A percentile compares a stretch with the other conserved stretches of the same genome.
phyloP scores from a whole-genome alignment of 225 moss, liverwort and hornwort species.

The Rhytidiadelphus loreus region DNA sequence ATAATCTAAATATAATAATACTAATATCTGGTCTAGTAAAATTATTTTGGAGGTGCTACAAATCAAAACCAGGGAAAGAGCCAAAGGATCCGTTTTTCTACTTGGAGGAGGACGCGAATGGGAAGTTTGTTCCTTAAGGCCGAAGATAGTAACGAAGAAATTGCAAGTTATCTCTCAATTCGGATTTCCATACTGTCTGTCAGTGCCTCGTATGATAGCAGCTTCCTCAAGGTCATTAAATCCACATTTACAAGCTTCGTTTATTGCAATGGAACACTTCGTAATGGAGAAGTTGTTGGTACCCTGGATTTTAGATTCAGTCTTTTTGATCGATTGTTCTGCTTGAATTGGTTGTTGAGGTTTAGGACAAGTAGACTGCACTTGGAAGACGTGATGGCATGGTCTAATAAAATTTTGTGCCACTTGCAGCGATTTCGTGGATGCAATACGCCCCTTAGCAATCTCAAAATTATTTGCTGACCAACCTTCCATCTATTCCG shows the following conservation, averaged over 20 bases:
- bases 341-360: too few species aligned
- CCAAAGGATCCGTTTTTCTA: conserved; percentile 59
- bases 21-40: conserved; percentile 57
- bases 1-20: too few species aligned
- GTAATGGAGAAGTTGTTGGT: background rate
- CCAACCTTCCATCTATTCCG: background rate
- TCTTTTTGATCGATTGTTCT: too few species aligned
- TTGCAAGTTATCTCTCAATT: background rate
- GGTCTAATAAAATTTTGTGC: too few species aligned
- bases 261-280: background rate
- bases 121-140: conserved; percentile 27
- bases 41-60: conserved; percentile 68
- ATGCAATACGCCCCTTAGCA: too few species aligned
- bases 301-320: background rate
- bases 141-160: background rate
- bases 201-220: background rate
- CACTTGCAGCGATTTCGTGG: too few species aligned
- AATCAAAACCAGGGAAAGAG: conserved; percentile 74
- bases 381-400: too few species aligned
- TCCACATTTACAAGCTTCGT: background rate
- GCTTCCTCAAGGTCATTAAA: background rate
- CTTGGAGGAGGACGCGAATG: conserved; percentile 30
- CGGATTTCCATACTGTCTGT: background rate
- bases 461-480: background rate
- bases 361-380: too few species aligned